Conservation (phyloP, 805 yeast genomes). For the Nakazawaea ernobii region DNA sequence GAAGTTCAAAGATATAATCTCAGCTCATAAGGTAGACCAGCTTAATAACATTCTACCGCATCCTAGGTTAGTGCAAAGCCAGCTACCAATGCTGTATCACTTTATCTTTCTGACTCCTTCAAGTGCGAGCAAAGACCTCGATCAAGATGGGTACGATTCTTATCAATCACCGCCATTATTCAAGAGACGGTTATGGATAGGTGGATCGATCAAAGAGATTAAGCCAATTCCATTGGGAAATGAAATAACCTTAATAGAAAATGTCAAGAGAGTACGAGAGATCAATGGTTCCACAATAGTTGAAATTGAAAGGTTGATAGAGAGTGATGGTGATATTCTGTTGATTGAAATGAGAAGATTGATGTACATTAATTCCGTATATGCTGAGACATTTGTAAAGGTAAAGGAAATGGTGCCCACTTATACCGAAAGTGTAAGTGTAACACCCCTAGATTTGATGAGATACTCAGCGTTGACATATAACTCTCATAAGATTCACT, state of each 20-base stretch:
- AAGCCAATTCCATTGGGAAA: constrained; percentile 28
- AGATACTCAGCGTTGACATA: constrained; percentile 72
- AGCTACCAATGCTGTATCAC: constrained; percentile 50
- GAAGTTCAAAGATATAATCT: constrained; percentile 1
- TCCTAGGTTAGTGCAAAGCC: neutral
- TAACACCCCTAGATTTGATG: constrained; percentile 40
- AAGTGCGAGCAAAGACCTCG: constrained; percentile 40
- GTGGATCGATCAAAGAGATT: constrained; percentile 51
- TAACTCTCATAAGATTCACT: constrained; percentile 83
- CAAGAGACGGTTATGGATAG: constrained; percentile 72
- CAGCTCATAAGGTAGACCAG: neutral
- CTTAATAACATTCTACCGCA: constrained; percentile 4
- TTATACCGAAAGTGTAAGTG: constrained; percentile 23
- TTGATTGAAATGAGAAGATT: constrained; percentile 53
- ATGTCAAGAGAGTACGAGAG: constrained; percentile 23
- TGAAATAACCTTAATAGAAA: constrained; percentile 46
- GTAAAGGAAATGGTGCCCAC: constrained; percentile 16
- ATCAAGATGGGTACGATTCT: constrained; percentile 75
- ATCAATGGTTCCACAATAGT: constrained; percentile 36
- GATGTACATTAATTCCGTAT: constrained; percentile 48
- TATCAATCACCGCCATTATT: constrained; percentile 63
- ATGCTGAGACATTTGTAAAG: constrained; percentile 2
- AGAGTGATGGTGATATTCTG: constrained; percentile 20
- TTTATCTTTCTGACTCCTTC: constrained; percentile 63
- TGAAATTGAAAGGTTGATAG: constrained; percentile 45